Evolutionary conservation across 176 grass and related monocot genomes (phyloP), one percentile per base, ranked within the genome.

Genomic region (Oryza rufipogon): DNA sequence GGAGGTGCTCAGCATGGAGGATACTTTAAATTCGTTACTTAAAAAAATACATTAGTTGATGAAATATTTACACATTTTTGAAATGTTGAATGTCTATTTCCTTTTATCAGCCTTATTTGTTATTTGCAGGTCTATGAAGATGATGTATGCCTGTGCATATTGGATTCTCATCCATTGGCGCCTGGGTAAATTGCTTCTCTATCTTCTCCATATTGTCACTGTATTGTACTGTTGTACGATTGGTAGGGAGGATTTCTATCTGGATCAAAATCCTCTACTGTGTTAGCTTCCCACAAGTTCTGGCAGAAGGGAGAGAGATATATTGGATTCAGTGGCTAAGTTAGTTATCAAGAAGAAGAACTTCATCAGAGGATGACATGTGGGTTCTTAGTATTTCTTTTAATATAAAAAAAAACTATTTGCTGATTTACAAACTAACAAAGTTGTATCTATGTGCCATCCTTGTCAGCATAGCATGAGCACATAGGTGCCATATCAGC

Each of bases 41-140:
- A 10, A 63, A 58, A 63, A 11, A 9, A 23, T 63, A n/a, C n/a
- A 63, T 63, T 63, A 63, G 20, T n/a, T 22, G 58, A 63, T 3
- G 17, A 58, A 63, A 63, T 61, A 63, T 63, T 23, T 23, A 13
- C 58, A 63, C 51, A 13, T 58, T 63, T 63, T 63, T 9, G 9
- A 63, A 22, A 63, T 63, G 58, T 23, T 63, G 58, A 22, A 23
- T 1, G 17, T 58, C 6, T 39, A 69, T 75, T 56, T 82, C 14
- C 25, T 44, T 45, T 75, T 0, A 75, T 25, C 12, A 46, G 11
- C 20, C 0, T 47, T 47, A 7, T 33, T 28, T 75, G 5, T 20
- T 33, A 56, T 87, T 81, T 81, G 78, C 71, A 87, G 85, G 34
- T 87, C 23, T 87, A 87, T 4, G 85, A 87, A 61, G 85, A 87